Conservation (phyloP, 352 stramenopile genomes). For the Phytophthora meadii region DNA sequence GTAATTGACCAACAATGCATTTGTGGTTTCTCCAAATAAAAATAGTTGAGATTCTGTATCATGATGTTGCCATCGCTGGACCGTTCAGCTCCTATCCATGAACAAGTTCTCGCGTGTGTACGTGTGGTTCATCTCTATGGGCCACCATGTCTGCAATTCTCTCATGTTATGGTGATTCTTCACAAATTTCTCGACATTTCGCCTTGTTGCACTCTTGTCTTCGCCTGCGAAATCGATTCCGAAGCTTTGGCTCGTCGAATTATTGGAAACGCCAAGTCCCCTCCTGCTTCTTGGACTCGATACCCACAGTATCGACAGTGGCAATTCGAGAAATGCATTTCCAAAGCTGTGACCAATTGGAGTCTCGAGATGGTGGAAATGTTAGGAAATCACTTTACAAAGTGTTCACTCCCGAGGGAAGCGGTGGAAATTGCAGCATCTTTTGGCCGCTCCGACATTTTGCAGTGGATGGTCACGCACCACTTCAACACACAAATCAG, state of each 20-base stretch:
- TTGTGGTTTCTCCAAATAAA: too few species aligned
- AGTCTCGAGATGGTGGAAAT: background rate
- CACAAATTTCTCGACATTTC: background rate
- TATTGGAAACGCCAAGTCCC: background rate
- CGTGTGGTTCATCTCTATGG: background rate
- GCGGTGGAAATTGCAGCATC: background rate
- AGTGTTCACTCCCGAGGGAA: background rate
- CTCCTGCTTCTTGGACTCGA: background rate
- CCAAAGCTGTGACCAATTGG: background rate
- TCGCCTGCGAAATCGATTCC: background rate
- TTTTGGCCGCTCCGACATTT: background rate
- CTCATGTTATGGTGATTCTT: background rate
- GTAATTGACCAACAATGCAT: too few species aligned
- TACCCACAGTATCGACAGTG: background rate
- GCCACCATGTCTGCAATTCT: background rate
- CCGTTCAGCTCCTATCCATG: background rate
- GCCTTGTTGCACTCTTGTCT: background rate
- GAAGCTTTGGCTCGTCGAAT: background rate
- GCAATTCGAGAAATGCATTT: constrained; percentile 1
- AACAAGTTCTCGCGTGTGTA: background rate
- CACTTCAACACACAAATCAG: background rate
- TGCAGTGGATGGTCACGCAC: background rate
- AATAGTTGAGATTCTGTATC: too few species aligned
- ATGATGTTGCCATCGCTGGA: background rate
- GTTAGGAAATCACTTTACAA: background rate